phyloP scores from a whole-genome alignment of 441 rosid genomes.

The Theobroma grandiflorum region DNA sequence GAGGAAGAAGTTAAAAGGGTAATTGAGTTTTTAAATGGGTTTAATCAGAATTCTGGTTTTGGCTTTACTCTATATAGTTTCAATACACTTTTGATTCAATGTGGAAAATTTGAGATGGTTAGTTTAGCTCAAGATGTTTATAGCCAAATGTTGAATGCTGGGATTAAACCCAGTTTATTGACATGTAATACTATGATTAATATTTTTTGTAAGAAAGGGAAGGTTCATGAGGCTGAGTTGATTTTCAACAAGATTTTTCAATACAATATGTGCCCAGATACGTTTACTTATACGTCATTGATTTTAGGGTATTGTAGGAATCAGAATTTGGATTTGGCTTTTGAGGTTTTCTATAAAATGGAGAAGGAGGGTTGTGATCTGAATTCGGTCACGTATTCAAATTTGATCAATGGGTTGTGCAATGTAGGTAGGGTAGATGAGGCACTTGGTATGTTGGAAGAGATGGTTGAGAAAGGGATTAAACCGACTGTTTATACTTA shows the following conservation, averaged over 20 bases:
- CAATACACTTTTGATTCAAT: constrained; percentile 64
- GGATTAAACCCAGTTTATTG: constrained; percentile 60
- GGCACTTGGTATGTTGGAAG: constrained; percentile 59
- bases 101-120: constrained; percentile 65
- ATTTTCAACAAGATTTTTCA: constrained; percentile 52
- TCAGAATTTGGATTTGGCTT: constrained; percentile 52
- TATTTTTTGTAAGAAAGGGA: constrained; percentile 59
- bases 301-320: constrained; percentile 73
- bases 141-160: constrained; percentile 46
- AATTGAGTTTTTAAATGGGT: constrained; percentile 47
- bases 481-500: constrained; percentile 59
- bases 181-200: constrained; percentile 67
- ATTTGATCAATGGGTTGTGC: constrained; percentile 65
- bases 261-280: constrained; percentile 56
- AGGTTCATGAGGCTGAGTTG: constrained; percentile 55
- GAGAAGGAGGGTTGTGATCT: constrained; percentile 61
- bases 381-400: constrained; percentile 59
- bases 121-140: constrained; percentile 50
- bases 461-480: constrained; percentile 58
- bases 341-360: constrained; percentile 59
- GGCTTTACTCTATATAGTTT: constrained; percentile 54
- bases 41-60: constrained; percentile 40
- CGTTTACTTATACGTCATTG: constrained; percentile 64
- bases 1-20: constrained; percentile 54
- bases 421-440: constrained; percentile 54